A percentile compares a stretch with the other conserved stretches of the same genome.
Evolutionary conservation across 1,139 yeast species (phyloP).

Genomic region (Debaryomyces subglobosus): DNA sequence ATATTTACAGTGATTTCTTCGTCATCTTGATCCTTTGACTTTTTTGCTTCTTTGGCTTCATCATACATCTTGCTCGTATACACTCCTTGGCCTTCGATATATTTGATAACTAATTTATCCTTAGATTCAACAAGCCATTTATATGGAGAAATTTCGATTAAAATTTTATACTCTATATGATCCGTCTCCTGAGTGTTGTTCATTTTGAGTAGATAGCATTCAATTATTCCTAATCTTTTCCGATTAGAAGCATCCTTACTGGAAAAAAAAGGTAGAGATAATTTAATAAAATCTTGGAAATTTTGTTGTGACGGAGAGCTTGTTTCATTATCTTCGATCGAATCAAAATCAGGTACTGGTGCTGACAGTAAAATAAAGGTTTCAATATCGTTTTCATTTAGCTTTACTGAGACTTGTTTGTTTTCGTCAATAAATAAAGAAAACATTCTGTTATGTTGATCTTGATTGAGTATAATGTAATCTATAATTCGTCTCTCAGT

Average conservation of each 20-base stretch:
- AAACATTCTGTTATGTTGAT: conserved; percentile 6
- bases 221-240: conserved; percentile 36
- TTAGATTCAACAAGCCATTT: conserved; percentile 10
- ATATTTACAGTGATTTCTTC: conserved; percentile 15
- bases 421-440: conserved; percentile 29
- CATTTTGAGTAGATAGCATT: conserved; percentile 33
- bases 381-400: conserved; percentile 31
- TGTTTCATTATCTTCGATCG: conserved; percentile 9
- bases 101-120: conserved; percentile 13
- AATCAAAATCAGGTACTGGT: conserved; percentile 10
- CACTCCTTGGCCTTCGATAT: conserved; percentile 17
- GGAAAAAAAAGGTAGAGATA: conserved; percentile 36
- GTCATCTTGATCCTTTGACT: conserved; percentile 8
- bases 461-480: conserved; percentile 17
- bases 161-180: conserved; percentile 24
- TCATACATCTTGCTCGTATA: conserved; percentile 19
- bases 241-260: conserved; percentile 20
- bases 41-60: conserved; percentile 7
- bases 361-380: conserved; percentile 29
- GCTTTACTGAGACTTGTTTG: conserved; percentile 31
- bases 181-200: conserved; percentile 15
- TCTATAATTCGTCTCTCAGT: conserved; percentile 30
- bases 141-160: conserved; percentile 32
- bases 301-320: background rate
- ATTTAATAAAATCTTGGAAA: conserved; percentile 29